Evolutionary conservation across 495 filamentous ascomycete species (phyloP), one percentile per base, ranked within the genome.

Genomic region (Rhypophila decipiens): DNA sequence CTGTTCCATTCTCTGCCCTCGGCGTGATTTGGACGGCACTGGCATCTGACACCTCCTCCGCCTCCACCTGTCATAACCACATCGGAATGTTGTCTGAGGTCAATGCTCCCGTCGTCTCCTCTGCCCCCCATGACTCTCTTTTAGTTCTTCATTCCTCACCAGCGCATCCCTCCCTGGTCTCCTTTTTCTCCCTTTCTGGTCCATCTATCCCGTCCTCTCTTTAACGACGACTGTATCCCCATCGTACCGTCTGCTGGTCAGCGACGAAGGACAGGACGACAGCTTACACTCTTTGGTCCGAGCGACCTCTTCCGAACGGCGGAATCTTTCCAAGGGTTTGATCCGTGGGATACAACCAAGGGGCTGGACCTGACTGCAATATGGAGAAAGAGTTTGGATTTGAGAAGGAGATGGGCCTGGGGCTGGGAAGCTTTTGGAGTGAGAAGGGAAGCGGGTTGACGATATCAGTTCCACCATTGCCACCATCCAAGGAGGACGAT

Each of bases 201-300:
- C 13, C 41, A 33, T 43, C 12, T 17, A 29, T 51, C 49, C 33
- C n/a, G 29, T 47, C 44, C 41, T 19, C 19, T 40, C 44, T 45
- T 37, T 46, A 10, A 22, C 24, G 17, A 34, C 40, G 27, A 33
- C 43, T 21, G 23, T 24, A 15, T 24, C 36, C 23, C 39, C 27
- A 37, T 51, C 53, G 51, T 51, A 46, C 50, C 40, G 54, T 51
- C 61, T 65, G 59, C 59, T 55, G 61, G 57, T 47, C 64, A 60
- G 59, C 56, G 52, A 56, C 53, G 56, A 63, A 51, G 34, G 41
- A 54, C 47, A 51, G 34, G 41, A 54, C 47, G 52, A 55, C 42
- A 44, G 27, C 20, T 33, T 15, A 44, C 51, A 35, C 40, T 56
- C 49, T 33, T 52, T 58, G 43, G 35, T 24, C 24, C 39, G 17